A percentile compares a stretch with the other conserved stretches of the same genome.
phyloP scores from a whole-genome alignment of 805 yeast species.

The Barnettozyma wickerhamii region DNA sequence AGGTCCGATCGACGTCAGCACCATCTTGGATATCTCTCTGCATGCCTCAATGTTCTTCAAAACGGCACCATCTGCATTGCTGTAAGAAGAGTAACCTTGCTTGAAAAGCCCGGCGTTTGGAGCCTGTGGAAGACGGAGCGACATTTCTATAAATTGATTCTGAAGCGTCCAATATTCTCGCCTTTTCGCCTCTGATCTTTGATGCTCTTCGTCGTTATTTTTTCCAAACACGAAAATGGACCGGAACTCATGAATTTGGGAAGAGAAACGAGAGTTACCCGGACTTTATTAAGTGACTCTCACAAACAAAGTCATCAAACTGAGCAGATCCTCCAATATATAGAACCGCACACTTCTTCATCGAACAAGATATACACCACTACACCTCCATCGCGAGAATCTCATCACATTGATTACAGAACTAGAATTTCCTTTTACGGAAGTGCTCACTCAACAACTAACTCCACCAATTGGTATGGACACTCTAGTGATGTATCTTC shows the following conservation, averaged over 20 bases:
- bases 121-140: slow-evolving; percentile 85
- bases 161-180: too few relatives aligned
- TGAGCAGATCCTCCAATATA: too few relatives aligned
- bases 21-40: slow-evolving; percentile 87
- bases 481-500: too few relatives aligned
- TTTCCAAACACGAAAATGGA: not conserved
- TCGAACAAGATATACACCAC: too few relatives aligned
- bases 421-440: too few relatives aligned
- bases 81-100: slow-evolving; percentile 86
- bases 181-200: not conserved
- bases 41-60: slow-evolving; percentile 90
- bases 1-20: slow-evolving; percentile 94
- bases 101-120: slow-evolving; percentile 93
- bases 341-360: too few relatives aligned
- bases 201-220: not conserved
- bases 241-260: too few relatives aligned
- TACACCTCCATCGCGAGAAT: too few relatives aligned
- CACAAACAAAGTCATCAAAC: not conserved
- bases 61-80: slow-evolving; percentile 92
- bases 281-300: not conserved
- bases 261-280: not conserved
- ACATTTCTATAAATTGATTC: slow-evolving; percentile 43
- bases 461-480: too few relatives aligned
- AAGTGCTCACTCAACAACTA: too few relatives aligned
- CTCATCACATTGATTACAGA: too few relatives aligned